A percentile compares a stretch with the other conserved stretches of the same genome.
These are phyloP conservation scores for Sporothrix mexicana DNA, from an alignment of 2,329 filamentous ascomycete genomes.

Conservation along the genomic window DNA sequence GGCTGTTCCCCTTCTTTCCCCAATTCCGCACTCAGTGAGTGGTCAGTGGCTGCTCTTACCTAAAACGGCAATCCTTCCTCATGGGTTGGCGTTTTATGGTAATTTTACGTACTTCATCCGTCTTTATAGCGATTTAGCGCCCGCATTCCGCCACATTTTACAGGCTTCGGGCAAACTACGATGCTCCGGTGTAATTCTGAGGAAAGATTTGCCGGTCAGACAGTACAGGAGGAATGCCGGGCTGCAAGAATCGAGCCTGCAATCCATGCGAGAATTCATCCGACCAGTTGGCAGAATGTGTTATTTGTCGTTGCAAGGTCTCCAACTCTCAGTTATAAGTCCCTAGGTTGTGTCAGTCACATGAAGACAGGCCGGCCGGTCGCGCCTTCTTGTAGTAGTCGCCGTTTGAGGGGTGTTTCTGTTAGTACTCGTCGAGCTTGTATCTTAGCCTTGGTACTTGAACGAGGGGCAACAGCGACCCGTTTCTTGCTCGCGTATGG, in stretches of 20 bases:
- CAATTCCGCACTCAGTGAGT: no score
- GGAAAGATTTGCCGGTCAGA: background rate
- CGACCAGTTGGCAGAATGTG: background rate
- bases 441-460: background rate
- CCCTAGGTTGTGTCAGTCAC: background rate
- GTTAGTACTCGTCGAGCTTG: background rate
- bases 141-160: background rate
- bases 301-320: background rate
- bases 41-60: background rate
- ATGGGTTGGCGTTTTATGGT: slow-evolving; percentile 4
- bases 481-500: background rate
- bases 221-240: background rate
- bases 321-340: no score
- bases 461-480: slow-evolving; percentile 1
- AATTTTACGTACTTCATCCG: background rate
- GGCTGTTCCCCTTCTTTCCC: no score
- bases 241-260: background rate
- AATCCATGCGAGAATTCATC: background rate
- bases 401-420: background rate
- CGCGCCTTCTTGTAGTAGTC: slow-evolving; percentile 9
- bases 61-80: slow-evolving; percentile 30
- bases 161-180: background rate
- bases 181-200: background rate
- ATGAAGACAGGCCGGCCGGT: background rate
- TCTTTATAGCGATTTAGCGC: slow-evolving; percentile 14